Conservation (phyloP, 768 basidiomycete genomes). For the Boletus barrowsii region DNA sequence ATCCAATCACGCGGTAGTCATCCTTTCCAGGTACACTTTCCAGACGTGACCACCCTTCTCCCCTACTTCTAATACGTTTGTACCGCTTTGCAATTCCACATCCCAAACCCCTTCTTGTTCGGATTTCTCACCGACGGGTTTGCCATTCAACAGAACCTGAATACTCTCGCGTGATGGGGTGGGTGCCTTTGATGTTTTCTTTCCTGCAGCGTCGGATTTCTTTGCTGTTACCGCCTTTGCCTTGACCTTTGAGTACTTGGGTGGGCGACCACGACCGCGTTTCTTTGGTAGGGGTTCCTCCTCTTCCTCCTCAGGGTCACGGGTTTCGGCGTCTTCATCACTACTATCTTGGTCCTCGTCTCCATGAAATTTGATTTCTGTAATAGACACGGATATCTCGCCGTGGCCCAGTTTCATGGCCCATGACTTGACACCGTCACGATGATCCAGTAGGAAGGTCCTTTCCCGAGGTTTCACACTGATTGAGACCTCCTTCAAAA, state of each 20-base stretch:
- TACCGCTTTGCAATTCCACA: conserved; percentile 54
- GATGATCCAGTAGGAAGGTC: conserved; percentile 54
- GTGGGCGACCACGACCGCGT: conserved; percentile 38
- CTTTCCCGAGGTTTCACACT: conserved; percentile 59
- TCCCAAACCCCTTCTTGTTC: conserved; percentile 57
- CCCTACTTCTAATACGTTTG: conserved; percentile 68
- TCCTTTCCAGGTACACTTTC: conserved; percentile 64
- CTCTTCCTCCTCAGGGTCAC: conserved; percentile 45
- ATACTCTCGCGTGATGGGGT: conserved; percentile 44
- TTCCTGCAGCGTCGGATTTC: conserved; percentile 35
- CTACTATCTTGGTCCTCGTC: conserved; percentile 61
- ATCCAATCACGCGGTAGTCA: conserved; percentile 22
- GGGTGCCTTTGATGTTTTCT: conserved; percentile 43
- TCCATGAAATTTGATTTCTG: conserved; percentile 50
- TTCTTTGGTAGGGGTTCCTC: conserved; percentile 37
- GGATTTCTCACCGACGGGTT: conserved; percentile 43
- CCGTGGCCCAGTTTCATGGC: conserved; percentile 55
- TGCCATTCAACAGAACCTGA: conserved; percentile 64
- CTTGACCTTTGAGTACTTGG: conserved; percentile 34
- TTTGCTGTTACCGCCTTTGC: conserved; percentile 32
- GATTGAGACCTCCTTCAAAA: conserved; percentile 52
- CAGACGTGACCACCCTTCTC: conserved; percentile 66
- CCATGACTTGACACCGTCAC: conserved; percentile 75
- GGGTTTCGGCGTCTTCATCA: conserved; percentile 48
- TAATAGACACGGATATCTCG: conserved; percentile 56